Base-by-base conservation (phyloP, 306 rosid genomes). In the Cicer arietinum region DNA sequence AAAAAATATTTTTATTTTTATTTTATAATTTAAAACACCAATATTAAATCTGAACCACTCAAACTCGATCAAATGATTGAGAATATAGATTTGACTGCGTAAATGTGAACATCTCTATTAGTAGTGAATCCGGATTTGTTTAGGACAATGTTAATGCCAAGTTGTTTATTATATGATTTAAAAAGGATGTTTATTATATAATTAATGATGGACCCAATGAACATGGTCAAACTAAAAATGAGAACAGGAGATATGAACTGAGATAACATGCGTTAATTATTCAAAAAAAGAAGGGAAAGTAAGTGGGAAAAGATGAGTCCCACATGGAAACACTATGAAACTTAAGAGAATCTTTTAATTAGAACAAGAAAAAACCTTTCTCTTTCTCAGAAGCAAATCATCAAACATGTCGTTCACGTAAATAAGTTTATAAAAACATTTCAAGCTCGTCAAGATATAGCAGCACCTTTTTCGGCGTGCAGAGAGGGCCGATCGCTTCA, bases 401-500 rank as follows among this genome's bases (percentile, higher is more conserved):
- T 78, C 45, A 60, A 62, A 69, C 70, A 69, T 20, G 54, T 54
- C 40, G 35, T 69, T 67, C 16, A 42, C 22, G 77, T 63, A 44
- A 75, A 57, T 41, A 42, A 62, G 81, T 62, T 52, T 73, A 77
- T 18, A 7, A 50, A 76, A 82, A 43, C 7, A 74, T 42, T 22
- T 1, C 25, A 22, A 22, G 25, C 25, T 22, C 25, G 77, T 47
- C 62, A 37, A 53, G 57, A 69, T 57, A 40, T 60, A 22, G 69
- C 80, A 74, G 70, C 78, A 22, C 54, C 75, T 83, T 79, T 83
- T 69, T 47, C 60, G 70, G 86, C 83, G 66, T 78, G 86, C 70
- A 22, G 48, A 8, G 12, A 66, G 82, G 79, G 12, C 43, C 53
- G 4, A 35, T 22, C 45, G 44, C 5, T 51, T n/a, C 7, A 25